These are phyloP conservation scores for Aspergillus novoparasiticus DNA, from an alignment of 2,329 filamentous ascomycete genomes.

Conservation along the genomic window DNA sequence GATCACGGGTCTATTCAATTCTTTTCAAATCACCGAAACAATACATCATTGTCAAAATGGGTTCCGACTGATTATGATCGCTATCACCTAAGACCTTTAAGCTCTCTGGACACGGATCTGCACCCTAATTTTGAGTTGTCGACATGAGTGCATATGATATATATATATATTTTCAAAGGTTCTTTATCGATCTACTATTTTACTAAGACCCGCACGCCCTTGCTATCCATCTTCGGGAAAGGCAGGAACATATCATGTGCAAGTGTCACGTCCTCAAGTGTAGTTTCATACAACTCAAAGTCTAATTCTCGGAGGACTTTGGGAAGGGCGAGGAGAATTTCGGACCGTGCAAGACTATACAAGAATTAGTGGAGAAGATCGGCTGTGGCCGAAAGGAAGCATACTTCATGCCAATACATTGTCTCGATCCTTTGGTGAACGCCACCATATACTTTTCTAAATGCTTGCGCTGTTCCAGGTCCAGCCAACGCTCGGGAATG, in stretches of 20 bases:
- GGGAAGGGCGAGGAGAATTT: slow-evolving; percentile 34
- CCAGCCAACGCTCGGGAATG: slow-evolving; percentile 43
- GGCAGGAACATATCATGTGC: slow-evolving; percentile 31
- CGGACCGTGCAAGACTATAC: slow-evolving; percentile 35
- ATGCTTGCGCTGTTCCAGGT: slow-evolving; percentile 32
- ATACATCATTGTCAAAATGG: too few relatives aligned
- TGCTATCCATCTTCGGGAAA: slow-evolving; percentile 18
- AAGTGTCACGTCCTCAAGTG: slow-evolving; percentile 30
- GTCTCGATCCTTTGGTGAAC: slow-evolving; percentile 47
- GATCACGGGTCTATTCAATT: fast-evolving
- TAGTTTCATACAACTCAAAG: slow-evolving; percentile 36
- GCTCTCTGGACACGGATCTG: neutral
- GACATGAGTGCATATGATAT: neutral
- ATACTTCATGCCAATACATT: slow-evolving; percentile 52
- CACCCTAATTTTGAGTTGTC: neutral
- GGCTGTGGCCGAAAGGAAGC: neutral
- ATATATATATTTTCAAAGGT: neutral
- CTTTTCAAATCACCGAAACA: neutral
- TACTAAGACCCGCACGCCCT: slow-evolving; percentile 24
- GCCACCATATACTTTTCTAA: slow-evolving; percentile 42
- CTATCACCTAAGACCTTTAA: too few relatives aligned
- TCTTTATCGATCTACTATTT: neutral
- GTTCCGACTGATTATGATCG: too few relatives aligned
- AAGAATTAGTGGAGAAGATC: neutral
- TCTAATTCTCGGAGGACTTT: slow-evolving; percentile 32